Percentiles rank a stretch among this genome's conserved stretches.
These are phyloP conservation scores for Zymoseptoria crescenta DNA, from an alignment of 2,329 filamentous ascomycete genomes.

Conservation along the genomic window DNA sequence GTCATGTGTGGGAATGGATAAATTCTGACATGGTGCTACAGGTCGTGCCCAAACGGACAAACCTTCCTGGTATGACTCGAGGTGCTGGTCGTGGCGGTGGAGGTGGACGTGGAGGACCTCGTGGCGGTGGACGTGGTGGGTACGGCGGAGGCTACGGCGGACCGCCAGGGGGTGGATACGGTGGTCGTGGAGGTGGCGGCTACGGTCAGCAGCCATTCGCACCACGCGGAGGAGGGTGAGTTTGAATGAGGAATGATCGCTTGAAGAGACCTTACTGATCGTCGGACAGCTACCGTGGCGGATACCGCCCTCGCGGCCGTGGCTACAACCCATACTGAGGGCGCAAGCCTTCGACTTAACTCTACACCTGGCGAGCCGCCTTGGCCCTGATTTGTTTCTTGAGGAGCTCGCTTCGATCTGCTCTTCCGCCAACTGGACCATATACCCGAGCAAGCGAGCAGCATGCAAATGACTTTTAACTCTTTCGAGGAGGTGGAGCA, in stretches of 20 bases:
- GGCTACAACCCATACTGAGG: constrained; percentile 33
- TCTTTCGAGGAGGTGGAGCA: not conserved
- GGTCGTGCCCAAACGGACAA: constrained; percentile 89
- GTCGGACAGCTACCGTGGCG: constrained; percentile 28
- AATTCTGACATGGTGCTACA: constrained; percentile 32
- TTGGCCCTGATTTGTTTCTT: not conserved
- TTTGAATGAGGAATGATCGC: not conserved
- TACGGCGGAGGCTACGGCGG: constrained; percentile 36
- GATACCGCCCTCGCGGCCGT: constrained; percentile 29
- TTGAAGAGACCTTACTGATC: constrained; percentile 12
- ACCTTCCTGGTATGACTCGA: constrained; percentile 87
- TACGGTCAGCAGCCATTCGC: constrained; percentile 30
- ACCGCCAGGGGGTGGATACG: constrained; percentile 14
- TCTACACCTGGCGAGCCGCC: not conserved
- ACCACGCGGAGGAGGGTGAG: constrained; percentile 32
- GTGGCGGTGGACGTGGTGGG: constrained; percentile 48
- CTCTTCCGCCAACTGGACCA: not conserved
- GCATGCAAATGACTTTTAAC: not conserved
- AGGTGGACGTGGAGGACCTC: constrained; percentile 38
- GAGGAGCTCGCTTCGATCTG: not conserved
- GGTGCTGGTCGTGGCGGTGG: constrained; percentile 61
- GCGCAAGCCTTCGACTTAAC: constrained; percentile 11
- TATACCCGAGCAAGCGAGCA: not conserved
- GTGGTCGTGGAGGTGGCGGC: constrained; percentile 22
- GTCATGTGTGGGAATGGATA: not conserved